Base-by-base conservation (phyloP, 768 basidiomycete genomes). In the Asterophora parasitica region DNA sequence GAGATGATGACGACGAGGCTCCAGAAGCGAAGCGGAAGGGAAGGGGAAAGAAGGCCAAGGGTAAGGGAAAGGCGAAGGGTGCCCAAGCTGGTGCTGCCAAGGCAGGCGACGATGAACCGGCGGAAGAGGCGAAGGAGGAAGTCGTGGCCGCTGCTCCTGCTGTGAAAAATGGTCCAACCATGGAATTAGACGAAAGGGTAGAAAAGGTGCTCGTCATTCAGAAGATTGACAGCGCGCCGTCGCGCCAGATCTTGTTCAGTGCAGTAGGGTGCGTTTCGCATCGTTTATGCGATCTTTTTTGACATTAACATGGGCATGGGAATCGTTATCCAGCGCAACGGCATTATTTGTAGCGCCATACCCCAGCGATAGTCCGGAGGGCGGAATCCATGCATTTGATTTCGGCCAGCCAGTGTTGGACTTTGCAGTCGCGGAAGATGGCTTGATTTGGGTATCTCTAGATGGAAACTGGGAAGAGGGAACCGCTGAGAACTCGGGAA, bases 211-310 rank as follows among this genome's bases (percentile, higher is more conserved):
- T 90, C 20, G 85, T 79, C 13, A 66, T 90, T 8, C 72, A 67
- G 28, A 77, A 70, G 51, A 80, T 92, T 39, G 67, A 63, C 20
- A 78, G 80, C 4, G 56, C 78, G 6, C 49, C 69, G 6, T 62
- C 69, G 3, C 63, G 60, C 4, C 65, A 72, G 51, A 54, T 89
- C 11, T 50, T 90, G 4, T 92, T 91, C 61, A 83, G 72, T 49
- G 85, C 74, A 4, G 73, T 88, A 44, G 89, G 90, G 90, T 92
- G 56, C 38, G 82, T 27, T 28, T 7, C n/a, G n/a, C n/a, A n/a
- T n/a, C n/a, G n/a, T n/a, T n/a, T n/a, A n/a, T n/a, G n/a, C n/a
- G n/a, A 31, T 26, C 37, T 5, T n/a, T 30, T 8, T 32, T 44
- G 27, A 44, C 17, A 20, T 30, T 41, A 32, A 46, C 41, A 12